phyloP scores from a whole-genome alignment of 192 early-diverging fungal species.

The Ambispora gerdemannii region DNA sequence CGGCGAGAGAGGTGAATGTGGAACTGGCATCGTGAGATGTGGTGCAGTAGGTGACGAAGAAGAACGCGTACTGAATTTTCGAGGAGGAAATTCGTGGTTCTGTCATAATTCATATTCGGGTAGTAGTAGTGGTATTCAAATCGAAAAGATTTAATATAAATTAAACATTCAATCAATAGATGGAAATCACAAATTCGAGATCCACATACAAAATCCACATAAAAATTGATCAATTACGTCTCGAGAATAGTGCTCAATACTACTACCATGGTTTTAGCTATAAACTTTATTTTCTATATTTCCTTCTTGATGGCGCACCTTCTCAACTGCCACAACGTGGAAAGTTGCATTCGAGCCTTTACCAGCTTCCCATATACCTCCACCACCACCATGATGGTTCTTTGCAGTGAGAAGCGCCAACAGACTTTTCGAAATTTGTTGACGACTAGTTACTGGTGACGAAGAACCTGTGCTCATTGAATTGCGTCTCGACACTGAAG shows the following conservation, averaged over 20 bases:
- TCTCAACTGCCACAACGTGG: conserved; percentile 32
- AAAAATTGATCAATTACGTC: too few species aligned
- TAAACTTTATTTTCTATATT: too few species aligned
- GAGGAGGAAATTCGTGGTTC: conserved; percentile 37
- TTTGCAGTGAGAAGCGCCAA: conserved; percentile 33
- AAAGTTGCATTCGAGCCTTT: conserved; percentile 8
- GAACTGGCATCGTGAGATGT: conserved; percentile 3
- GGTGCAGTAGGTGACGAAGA: background rate
- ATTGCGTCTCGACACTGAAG: conserved; percentile 18
- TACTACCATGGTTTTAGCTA: too few species aligned
- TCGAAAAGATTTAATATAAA: too few species aligned
- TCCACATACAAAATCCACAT: too few species aligned
- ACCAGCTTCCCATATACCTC: conserved; percentile 34
- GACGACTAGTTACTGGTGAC: background rate
- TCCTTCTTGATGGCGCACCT: too few species aligned
- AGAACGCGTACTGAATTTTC: conserved; percentile 31
- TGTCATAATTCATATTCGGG: too few species aligned
- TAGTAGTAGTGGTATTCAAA: too few species aligned
- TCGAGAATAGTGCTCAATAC: too few species aligned
- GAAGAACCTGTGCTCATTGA: conserved; percentile 6
- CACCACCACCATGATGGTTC: too few species aligned
- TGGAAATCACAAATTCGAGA: too few species aligned
- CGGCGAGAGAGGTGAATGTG: conserved; percentile 68
- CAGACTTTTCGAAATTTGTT: conserved; percentile 21
- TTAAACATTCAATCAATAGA: too few species aligned